Evolutionary conservation across 208 protist genomes (phyloP).

Genomic region (Wallacemonas rigidus): DNA sequence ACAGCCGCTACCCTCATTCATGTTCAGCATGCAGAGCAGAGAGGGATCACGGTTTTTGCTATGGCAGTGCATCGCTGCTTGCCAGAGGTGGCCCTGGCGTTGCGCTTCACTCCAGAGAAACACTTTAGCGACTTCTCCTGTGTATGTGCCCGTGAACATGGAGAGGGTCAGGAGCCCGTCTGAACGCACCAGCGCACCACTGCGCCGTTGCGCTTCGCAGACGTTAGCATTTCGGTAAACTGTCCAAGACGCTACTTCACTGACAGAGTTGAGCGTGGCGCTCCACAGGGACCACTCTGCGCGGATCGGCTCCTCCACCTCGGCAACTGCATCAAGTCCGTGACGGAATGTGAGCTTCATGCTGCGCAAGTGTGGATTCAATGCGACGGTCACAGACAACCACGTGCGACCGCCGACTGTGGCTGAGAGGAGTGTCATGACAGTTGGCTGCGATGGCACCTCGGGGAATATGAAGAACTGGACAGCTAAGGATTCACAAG

Average conservation of each 20-base stretch:
- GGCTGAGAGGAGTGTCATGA: constrained; percentile 50
- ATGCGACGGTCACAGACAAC: constrained; percentile 48
- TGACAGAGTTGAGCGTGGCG: constrained; percentile 55
- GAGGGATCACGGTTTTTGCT: constrained; percentile 47
- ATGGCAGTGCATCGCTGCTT: constrained; percentile 27
- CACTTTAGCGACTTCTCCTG: constrained; percentile 15
- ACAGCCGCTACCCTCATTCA: constrained; percentile 15
- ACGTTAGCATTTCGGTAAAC: constrained; percentile 70
- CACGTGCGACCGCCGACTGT: constrained; percentile 49
- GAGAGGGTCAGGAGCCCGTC: constrained; percentile 17
- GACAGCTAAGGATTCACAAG: constrained; percentile 69
- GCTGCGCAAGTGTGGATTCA: constrained; percentile 45
- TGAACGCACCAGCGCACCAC: constrained; percentile 45
- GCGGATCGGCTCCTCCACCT: constrained; percentile 65
- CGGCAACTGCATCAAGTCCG: constrained; percentile 55
- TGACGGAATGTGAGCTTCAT: constrained; percentile 68
- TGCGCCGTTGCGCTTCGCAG: constrained; percentile 45
- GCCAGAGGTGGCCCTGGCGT: constrained; percentile 19
- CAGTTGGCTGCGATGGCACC: constrained; percentile 26
- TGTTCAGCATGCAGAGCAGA: constrained; percentile 18
- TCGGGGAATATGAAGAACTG: constrained; percentile 73
- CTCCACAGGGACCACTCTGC: constrained; percentile 74
- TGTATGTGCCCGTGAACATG: constrained; percentile 34
- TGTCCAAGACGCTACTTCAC: constrained; percentile 68
- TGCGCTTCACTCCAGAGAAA: constrained; percentile 14